Conservation (phyloP, 78 protist species). For the Speleostelium caveatum region DNA sequence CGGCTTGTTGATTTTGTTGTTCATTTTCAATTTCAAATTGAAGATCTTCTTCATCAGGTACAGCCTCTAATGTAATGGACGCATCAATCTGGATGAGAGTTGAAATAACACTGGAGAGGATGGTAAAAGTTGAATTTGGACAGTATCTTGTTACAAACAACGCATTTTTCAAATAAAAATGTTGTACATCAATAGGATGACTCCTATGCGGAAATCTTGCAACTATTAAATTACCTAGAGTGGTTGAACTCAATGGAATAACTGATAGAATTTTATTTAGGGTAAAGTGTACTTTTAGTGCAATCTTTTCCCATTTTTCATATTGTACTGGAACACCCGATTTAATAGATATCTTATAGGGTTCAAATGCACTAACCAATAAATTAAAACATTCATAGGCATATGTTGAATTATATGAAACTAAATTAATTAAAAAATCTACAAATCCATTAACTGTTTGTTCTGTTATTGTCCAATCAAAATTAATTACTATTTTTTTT, state of each 20-base stretch:
- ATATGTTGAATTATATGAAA: slow-evolving; percentile 51
- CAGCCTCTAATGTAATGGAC: slow-evolving; percentile 36
- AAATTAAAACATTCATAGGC: slow-evolving; percentile 44
- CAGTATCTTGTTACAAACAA: slow-evolving; percentile 66
- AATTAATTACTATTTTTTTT: slow-evolving; percentile 23
- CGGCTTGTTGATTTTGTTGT: not conserved
- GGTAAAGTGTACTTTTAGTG: slow-evolving; percentile 54
- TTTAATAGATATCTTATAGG: slow-evolving; percentile 43
- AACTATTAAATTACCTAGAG: slow-evolving; percentile 6
- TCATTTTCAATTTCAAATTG: slow-evolving; percentile 39
- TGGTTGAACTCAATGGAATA: slow-evolving; percentile 46
- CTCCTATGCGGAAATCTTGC: slow-evolving; percentile 44
- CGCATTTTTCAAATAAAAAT: slow-evolving; percentile 57
- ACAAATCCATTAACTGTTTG: slow-evolving; percentile 56
- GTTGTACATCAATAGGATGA: slow-evolving; percentile 69
- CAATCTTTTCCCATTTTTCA: slow-evolving; percentile 61
- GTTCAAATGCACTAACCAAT: slow-evolving; percentile 45
- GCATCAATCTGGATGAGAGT: slow-evolving; percentile 60
- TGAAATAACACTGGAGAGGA: not conserved
- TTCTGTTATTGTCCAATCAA: slow-evolving; percentile 73
- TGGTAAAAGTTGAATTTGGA: slow-evolving; percentile 22
- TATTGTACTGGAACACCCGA: slow-evolving; percentile 15
- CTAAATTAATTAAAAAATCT: slow-evolving; percentile 68
- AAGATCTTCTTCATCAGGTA: slow-evolving; percentile 71
- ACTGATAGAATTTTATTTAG: slow-evolving; percentile 48